Evolutionary conservation across 768 basidiomycete genomes (phyloP).

Genomic region (Fistulinella prunicolor): DNA sequence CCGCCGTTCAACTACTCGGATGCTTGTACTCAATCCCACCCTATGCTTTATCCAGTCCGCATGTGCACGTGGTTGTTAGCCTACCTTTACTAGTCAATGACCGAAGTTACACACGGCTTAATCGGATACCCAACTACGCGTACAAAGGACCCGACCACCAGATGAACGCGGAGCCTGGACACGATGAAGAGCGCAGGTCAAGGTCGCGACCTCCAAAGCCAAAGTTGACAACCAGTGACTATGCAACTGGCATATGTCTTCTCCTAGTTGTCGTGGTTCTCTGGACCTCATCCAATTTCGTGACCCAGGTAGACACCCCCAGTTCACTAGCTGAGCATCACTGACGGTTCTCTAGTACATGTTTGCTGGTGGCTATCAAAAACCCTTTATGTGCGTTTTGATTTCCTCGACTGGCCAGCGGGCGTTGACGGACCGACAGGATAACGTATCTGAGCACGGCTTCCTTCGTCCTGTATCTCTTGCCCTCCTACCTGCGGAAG

Average conservation of each 20-base stretch:
- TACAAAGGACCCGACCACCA: neutral
- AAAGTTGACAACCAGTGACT: constrained; percentile 31
- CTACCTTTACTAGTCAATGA: too few relatives aligned
- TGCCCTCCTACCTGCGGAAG: constrained; percentile 52
- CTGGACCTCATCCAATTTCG: constrained; percentile 87
- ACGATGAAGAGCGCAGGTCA: constrained; percentile 13
- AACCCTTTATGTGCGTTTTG: constrained; percentile 76
- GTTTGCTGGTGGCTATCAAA: constrained; percentile 71
- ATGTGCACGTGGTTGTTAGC: too few relatives aligned
- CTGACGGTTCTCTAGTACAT: constrained; percentile 37
- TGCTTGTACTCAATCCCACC: too few relatives aligned
- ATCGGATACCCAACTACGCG: neutral
- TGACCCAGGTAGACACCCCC: constrained; percentile 61
- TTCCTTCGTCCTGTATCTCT: constrained; percentile 79
- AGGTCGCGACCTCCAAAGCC: constrained; percentile 1
- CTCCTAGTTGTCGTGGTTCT: constrained; percentile 75
- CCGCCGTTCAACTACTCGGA: too few relatives aligned
- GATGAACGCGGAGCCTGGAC: constrained; percentile 18
- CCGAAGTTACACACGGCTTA: too few relatives aligned
- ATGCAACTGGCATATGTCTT: constrained; percentile 60
- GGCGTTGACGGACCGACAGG: constrained; percentile 35
- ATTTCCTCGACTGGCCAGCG: neutral
- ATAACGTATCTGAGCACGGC: constrained; percentile 91
- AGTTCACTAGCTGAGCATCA: neutral
- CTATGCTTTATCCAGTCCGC: too few relatives aligned